Conservation (phyloP, 495 filamentous ascomycete species). For the Hypoxylon cercidicola region DNA sequence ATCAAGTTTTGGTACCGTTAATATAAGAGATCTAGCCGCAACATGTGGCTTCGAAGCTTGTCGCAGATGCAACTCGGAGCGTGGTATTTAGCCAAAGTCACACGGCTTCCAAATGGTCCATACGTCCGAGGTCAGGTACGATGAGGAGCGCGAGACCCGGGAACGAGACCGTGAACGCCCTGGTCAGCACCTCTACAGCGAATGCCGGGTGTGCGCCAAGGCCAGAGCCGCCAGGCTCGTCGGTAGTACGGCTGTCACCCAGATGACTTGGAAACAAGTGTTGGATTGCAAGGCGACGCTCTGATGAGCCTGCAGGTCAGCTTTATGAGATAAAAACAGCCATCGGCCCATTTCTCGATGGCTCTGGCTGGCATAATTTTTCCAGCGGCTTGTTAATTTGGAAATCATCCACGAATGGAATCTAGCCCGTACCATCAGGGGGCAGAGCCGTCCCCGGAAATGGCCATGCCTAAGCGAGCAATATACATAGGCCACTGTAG, state of each 20-base stretch:
- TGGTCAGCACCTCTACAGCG: background rate
- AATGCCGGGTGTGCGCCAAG: slow-evolving; percentile 23
- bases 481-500: slow-evolving; percentile 31
- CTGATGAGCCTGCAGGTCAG: background rate
- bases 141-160: background rate
- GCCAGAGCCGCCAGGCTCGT: slow-evolving; percentile 12
- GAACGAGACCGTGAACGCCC: slow-evolving; percentile 3
- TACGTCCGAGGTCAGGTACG: slow-evolving; percentile 5
- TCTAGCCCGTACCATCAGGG: slow-evolving; percentile 4
- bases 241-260: background rate
- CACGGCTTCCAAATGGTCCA: slow-evolving; percentile 13
- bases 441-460: background rate
- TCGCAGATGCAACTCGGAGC: slow-evolving; percentile 8
- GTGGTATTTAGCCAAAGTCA: slow-evolving; percentile 28
- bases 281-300: slow-evolving; percentile 13
- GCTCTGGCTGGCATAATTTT: background rate
- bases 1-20: background rate
- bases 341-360: slow-evolving; percentile 16
- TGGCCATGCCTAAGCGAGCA: background rate
- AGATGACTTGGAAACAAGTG: slow-evolving; percentile 4
- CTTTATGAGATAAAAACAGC: slow-evolving; percentile 1
- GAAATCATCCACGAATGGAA: slow-evolving; percentile 2
- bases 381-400: slow-evolving; percentile 7
- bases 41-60: slow-evolving; percentile 17
- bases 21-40: slow-evolving; percentile 17